Evolutionary conservation across 1,284 basidiomycete species (phyloP), one percentile per base, ranked within the genome.

Genomic region (Exsudoporus floridanus): DNA sequence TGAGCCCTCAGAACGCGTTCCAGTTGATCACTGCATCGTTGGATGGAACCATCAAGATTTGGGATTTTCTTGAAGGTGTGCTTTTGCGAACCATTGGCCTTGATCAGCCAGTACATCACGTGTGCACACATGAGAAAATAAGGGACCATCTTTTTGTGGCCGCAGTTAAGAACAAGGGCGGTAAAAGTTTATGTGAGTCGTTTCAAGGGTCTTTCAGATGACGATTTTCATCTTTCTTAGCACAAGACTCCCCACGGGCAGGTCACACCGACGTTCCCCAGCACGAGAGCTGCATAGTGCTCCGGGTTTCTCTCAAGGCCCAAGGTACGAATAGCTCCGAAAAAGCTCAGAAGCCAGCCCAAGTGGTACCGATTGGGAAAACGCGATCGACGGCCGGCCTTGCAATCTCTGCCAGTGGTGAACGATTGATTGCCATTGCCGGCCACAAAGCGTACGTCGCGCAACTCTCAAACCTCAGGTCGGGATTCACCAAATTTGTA

Each of bases 41-140:
- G 49, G 90, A 95, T 62, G 96, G 95, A 12, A 81, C 80, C 25
- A 73, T 98, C 59, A 86, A 92, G 68, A 75, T 96, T 12, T 98
- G 96, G 96, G 94, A 98, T 73, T 96, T 91, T 69, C 75, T 96
- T 47, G 94, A 98, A 58, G 94, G 88, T 1, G 77, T 80, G 4
- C 74, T 97, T 14, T 75, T 98, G 50, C 84, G 87, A 57, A 89
- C 86, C 1, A 80, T 95, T 52, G 76, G 81, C 53, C 64, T 91
- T 39, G 79, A 78, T 38, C 81, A 88, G 53, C 83, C 92, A 6
- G 86, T 97, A 58, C 79, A 84, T 51, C 81, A 84, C 59, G 74
- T 95, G 58, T 83, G 85, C 51, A 81, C 82, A 1, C 86, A 92
- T 66, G 77, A 83, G 53, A 76, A 76, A 53, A 80, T 84, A 68